Evolutionary conservation across 345 rosid species (phyloP), one percentile per base, ranked within the genome.

Genomic region (Populus alba): DNA sequence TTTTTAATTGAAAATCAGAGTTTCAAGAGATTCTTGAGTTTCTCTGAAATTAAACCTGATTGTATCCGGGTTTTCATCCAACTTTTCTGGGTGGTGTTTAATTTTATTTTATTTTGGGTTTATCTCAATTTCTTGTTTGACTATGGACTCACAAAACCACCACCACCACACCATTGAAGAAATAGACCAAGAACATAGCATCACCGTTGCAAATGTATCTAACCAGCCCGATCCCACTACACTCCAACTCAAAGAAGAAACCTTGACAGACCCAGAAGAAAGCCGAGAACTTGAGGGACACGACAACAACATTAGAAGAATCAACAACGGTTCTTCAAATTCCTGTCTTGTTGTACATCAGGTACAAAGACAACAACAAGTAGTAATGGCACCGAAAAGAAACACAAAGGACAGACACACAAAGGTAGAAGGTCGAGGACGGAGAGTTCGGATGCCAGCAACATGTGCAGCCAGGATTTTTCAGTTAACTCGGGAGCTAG

Each of bases 401-500:
- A 80, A 87, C 10, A 71, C 88, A 0, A 92, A 86, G 77, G 98
- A 94, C 85, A 91, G 97, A 35, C 98, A 94, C 87, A 89, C 95
- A 1, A 93, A 93, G 80, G 98, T 93, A 7, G 97, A 93, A 73
- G 98, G 98, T 47, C 94, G 95, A 6, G 98, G 98, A 53, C 88
- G 95, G 63, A 86, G 97, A 82, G 80, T 92, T 71, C 90, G 95
- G 71, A 87, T 94, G 78, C 95, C 97, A 0, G 90, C 92, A 45
- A 73, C 90, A 6, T 93, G 94, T 71, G 95, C 95, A 37, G 92
- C 94, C n/a, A 88, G 97, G 89, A 78, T 92, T 66, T 93, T 92
- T 75, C 97, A 93, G n/a, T 80, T 91, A 63, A 93, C 96, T 17
- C 85, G 91, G 41, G 94, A 94, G 75, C 87, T 94, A 2, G 91